Conservation (phyloP, 768 basidiomycete species). For the Agaricus bisporus region DNA sequence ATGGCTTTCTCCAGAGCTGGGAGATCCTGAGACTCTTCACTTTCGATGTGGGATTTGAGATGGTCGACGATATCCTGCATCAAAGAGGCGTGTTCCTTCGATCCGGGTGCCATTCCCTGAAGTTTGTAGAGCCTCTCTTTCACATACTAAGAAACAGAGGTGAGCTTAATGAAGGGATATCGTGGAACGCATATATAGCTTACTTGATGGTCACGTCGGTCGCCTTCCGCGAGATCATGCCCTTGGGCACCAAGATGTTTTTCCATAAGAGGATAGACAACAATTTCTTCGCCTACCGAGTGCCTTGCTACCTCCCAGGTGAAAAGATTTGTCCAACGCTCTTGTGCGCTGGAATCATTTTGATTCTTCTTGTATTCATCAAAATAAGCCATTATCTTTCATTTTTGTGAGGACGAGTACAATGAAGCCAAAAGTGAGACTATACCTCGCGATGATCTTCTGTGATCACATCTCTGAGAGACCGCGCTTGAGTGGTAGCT, state of each 20-base stretch:
- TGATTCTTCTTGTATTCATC: slow-evolving; percentile 30
- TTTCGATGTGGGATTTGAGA: slow-evolving; percentile 47
- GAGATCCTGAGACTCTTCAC: slow-evolving; percentile 53
- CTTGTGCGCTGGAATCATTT: slow-evolving; percentile 31
- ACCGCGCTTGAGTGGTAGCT: background rate
- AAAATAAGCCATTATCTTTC: slow-evolving; percentile 41
- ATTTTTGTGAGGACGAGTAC: background rate
- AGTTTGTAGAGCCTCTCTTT: slow-evolving; percentile 39
- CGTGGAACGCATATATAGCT: background rate
- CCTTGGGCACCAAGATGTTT: slow-evolving; percentile 40
- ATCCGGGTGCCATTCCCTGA: slow-evolving; percentile 37
- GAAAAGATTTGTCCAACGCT: slow-evolving; percentile 40
- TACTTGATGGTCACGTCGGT: slow-evolving; percentile 41
- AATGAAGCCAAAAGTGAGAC: background rate
- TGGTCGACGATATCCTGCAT: slow-evolving; percentile 41
- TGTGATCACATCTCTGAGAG: slow-evolving; percentile 7
- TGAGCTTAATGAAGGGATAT: background rate
- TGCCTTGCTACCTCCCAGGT: slow-evolving; percentile 47
- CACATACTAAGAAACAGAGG: slow-evolving; percentile 18
- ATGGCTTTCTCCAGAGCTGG: slow-evolving; percentile 45
- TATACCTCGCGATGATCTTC: slow-evolving; percentile 10
- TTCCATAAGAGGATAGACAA: slow-evolving; percentile 48
- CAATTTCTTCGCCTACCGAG: slow-evolving; percentile 46
- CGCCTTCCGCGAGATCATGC: slow-evolving; percentile 34
- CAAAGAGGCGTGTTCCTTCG: slow-evolving; percentile 33